Conservation (phyloP, 768 basidiomycete species). For the Mycena rebaudengoi region DNA sequence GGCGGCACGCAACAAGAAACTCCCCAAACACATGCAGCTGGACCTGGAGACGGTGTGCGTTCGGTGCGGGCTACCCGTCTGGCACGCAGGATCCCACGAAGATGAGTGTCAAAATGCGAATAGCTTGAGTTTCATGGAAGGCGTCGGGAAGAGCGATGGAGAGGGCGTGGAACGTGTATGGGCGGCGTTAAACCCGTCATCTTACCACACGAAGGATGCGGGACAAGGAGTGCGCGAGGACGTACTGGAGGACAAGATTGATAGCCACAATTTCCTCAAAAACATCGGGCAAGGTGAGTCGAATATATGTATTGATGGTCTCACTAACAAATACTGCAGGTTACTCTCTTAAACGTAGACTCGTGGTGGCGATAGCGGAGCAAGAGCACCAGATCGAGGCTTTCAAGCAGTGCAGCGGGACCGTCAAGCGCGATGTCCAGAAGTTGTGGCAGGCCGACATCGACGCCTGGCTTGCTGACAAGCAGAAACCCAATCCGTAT, state of each 20-base stretch:
- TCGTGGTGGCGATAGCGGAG: conserved; percentile 7
- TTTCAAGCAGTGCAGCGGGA: neutral
- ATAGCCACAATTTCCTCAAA: conserved; percentile 27
- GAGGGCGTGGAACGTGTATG: conserved; percentile 33
- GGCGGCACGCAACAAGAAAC: neutral
- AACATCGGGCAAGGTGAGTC: conserved; percentile 11
- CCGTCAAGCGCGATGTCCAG: neutral
- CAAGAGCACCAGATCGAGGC: neutral
- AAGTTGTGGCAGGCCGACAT: neutral
- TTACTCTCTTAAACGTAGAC: neutral
- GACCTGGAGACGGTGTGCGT: neutral
- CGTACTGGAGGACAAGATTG: conserved; percentile 33
- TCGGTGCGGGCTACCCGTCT: conserved; percentile 16
- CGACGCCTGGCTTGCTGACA: conserved; percentile 10
- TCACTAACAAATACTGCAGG: too few species aligned
- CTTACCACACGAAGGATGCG: conserved; percentile 40
- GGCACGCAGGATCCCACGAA: conserved; percentile 24
- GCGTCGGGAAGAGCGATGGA: conserved; percentile 18
- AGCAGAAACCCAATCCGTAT: neutral
- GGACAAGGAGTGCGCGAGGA: conserved; percentile 31
- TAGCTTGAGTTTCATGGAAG: conserved; percentile 17
- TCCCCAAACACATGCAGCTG: neutral
- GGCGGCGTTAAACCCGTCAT: conserved; percentile 32
- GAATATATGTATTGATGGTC: too few species aligned
- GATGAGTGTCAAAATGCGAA: conserved; percentile 13